Evolutionary conservation across 139 green algal genomes (phyloP).

Genomic region (Parachlorella kessleri): DNA sequence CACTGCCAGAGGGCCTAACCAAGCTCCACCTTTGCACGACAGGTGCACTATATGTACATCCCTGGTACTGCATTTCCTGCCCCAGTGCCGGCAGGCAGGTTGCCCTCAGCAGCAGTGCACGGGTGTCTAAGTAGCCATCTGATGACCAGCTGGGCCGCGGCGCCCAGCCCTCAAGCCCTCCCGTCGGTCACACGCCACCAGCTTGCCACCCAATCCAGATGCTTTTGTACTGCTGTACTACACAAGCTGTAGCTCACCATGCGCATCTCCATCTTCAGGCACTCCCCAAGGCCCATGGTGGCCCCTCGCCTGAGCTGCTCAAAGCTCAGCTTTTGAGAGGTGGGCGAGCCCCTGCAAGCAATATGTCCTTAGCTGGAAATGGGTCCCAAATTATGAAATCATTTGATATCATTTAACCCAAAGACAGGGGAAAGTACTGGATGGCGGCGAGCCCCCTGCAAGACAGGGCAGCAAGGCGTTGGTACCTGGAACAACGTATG

Average conservation of each 20-base stretch:
- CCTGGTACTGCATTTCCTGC: background rate
- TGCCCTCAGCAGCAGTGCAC: background rate
- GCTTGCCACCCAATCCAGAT: background rate
- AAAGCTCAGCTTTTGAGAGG: conserved; percentile 48
- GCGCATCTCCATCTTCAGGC: conserved; percentile 67
- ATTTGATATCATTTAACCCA: no score
- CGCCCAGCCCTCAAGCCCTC: background rate
- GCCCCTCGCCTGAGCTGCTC: conserved; percentile 36
- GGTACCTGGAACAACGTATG: no score
- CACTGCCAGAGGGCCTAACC: no score
- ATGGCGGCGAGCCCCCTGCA: no score
- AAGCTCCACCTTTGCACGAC: no score
- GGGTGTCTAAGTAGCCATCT: background rate
- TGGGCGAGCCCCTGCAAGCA: conserved; percentile 35
- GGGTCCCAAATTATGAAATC: no score
- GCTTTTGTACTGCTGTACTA: background rate
- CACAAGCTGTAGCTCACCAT: conserved; percentile 52
- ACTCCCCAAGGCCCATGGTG: conserved; percentile 46
- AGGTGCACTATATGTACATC: no score
- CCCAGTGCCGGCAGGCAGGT: background rate
- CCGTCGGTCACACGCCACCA: background rate
- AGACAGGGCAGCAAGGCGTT: no score
- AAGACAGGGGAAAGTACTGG: no score
- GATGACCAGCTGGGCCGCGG: background rate
- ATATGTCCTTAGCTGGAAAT: no score